A percentile compares a stretch with the other conserved stretches of the same genome.
phyloP scores from a whole-genome alignment of 805 yeast genomes.

The Ogataea siamensis region DNA sequence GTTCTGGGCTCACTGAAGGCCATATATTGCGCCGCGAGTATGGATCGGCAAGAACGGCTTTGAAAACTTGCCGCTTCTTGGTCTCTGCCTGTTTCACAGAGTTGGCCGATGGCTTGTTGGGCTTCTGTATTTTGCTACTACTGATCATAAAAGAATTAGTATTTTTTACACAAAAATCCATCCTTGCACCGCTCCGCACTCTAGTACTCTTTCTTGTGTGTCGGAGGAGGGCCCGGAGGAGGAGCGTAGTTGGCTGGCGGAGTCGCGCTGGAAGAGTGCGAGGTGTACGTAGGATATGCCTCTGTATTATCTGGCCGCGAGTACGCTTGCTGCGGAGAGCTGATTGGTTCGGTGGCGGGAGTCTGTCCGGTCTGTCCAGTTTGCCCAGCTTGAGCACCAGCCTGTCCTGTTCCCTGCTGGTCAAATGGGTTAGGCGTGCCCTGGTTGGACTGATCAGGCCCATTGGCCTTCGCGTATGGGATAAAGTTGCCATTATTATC shows the following conservation, averaged over 20 bases:
- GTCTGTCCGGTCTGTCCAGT: constrained; percentile 3
- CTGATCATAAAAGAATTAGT: constrained; percentile 8
- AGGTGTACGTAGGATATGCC: constrained; percentile 5
- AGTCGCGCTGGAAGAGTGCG: constrained; percentile 6
- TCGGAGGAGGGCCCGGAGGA: constrained; percentile 26
- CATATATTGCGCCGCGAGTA: constrained; percentile 44
- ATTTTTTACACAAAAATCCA: constrained; percentile 2
- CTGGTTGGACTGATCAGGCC: neutral
- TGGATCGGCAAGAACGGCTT: constrained; percentile 64
- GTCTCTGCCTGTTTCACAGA: constrained; percentile 44
- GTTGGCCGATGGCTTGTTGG: constrained; percentile 4
- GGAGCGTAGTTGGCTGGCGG: constrained; percentile 15
- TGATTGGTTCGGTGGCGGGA: constrained; percentile 9
- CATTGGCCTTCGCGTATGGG: constrained; percentile 30
- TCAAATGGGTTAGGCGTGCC: constrained; percentile 13
- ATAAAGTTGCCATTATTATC: constrained; percentile 57
- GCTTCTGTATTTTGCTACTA: constrained; percentile 5
- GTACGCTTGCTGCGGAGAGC: constrained; percentile 12
- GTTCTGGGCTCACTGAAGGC: constrained; percentile 40
- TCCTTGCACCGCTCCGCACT: constrained; percentile 4
- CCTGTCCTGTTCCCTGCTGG: constrained; percentile 14
- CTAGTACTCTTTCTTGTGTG: constrained; percentile 14
- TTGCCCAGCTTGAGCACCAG: constrained; percentile 4
- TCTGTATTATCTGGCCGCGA: constrained; percentile 16
- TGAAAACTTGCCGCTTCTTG: constrained; percentile 55